Percentiles rank a stretch among this genome's conserved stretches.
phyloP scores from a whole-genome alignment of 2,329 filamentous ascomycete species.

The Phyllosticta citriasiana region DNA sequence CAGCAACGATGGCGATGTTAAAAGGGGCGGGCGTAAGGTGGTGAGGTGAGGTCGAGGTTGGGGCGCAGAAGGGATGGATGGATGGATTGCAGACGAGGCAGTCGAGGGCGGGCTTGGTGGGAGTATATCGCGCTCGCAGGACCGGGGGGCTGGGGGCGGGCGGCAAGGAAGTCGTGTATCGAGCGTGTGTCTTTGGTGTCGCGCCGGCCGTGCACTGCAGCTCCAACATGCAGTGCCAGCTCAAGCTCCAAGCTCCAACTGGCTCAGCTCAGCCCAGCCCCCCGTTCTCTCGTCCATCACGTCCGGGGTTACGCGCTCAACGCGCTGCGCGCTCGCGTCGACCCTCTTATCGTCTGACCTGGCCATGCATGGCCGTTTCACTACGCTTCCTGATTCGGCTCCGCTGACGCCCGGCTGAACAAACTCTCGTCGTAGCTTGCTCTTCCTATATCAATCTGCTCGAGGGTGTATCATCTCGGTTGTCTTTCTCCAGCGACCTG shows the following conservation, averaged over 20 bases:
- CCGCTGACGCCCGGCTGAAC: not conserved
- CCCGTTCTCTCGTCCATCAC: not conserved
- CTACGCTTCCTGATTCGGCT: not conserved
- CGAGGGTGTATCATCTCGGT: too few species aligned
- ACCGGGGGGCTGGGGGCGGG: not conserved
- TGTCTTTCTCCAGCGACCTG: too few species aligned
- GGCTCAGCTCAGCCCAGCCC: not conserved
- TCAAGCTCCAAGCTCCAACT: not conserved
- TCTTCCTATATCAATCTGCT: too few species aligned
- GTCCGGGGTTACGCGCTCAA: not conserved
- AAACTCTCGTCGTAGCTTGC: not conserved
- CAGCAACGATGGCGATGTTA: not conserved
- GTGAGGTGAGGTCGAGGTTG: not conserved
- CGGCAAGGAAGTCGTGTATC: slow-evolving; percentile 7
- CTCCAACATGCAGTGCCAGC: not conserved
- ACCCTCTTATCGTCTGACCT: not conserved
- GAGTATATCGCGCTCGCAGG: not conserved
- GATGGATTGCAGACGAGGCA: not conserved
- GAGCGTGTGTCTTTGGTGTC: slow-evolving; percentile 8
- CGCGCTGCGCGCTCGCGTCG: not conserved
- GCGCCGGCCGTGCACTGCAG: not conserved
- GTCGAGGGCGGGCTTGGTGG: not conserved
- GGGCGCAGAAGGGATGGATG: slow-evolving; percentile 1
- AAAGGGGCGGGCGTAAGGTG: not conserved
- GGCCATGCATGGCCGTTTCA: not conserved